Base-by-base conservation (phyloP, 352 stramenopile species). In the Phytophthora cactorum region DNA sequence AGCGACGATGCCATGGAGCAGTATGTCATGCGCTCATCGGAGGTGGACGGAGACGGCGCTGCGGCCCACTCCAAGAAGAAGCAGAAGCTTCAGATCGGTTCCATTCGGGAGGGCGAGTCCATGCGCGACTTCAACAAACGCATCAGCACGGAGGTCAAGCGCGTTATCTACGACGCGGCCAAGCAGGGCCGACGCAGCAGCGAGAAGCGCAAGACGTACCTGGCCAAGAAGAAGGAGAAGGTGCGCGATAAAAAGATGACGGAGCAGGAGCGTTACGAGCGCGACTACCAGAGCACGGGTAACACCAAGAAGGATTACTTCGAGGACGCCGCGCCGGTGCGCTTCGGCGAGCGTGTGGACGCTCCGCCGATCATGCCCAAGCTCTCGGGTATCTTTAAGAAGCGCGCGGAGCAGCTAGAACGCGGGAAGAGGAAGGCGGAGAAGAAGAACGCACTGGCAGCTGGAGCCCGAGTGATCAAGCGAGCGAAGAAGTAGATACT, bases 51-150 rank as follows among this genome's bases (percentile, higher is more conserved):
- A 50, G 68, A 74, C 25, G 66, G 53, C 52, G 25, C 55, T 31
- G 41, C 32, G 10, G 45, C 29, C 43, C 47, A 41, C n/a, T 59
- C 17, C 36, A 83, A 76, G 44, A 89, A 78, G 60, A 73, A 77
- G 55, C 68, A 74, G 36, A 82, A 84, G 52, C 64, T 91, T 27
- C 73, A 91, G 44, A 58, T 93, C 1, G 72, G 72, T 27, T 77
- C 79, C 39, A 93, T 93, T 52, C 72, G 72, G 32, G 79, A 89
- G 10, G 77, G 75, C 1, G 87, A 95, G 69, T 89, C 71, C 50
- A 93, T 95, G 85, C 86, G 86, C 38, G 83, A 89, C 32, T 95
- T 93, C 54, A 92, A 91, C 72, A 91, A 93, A 59, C 87, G 87
- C 50, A 93, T 95, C 62, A 91, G 82, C 54, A 87, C 69, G 17